A percentile compares a stretch with the other conserved stretches of the same genome.
Conservation (phyloP, 805 yeast species). For the Saccharomycopsis oosterbeekiorum region DNA sequence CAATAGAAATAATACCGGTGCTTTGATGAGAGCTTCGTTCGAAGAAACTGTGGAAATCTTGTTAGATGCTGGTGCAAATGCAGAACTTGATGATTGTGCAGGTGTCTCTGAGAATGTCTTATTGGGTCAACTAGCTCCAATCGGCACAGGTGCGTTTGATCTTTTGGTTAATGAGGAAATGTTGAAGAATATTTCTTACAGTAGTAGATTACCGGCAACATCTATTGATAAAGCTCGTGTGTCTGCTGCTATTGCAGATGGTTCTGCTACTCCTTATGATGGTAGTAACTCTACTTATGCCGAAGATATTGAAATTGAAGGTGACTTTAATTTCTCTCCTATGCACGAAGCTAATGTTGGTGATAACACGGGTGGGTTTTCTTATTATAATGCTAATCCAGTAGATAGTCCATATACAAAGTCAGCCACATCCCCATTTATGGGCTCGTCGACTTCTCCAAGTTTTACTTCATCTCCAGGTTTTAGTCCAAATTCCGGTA, state of each 20-base stretch:
- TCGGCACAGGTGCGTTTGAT: slow-evolving; percentile 97
- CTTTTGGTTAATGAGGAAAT: slow-evolving; percentile 88
- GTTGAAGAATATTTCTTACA: slow-evolving; percentile 55
- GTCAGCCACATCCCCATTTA: slow-evolving; percentile 40
- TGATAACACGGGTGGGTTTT: slow-evolving; percentile 67
- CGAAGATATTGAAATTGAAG: slow-evolving; percentile 52
- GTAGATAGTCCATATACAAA: slow-evolving; percentile 42
- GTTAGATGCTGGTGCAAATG: slow-evolving; percentile 96
- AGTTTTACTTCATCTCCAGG: slow-evolving; percentile 33
- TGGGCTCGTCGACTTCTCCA: slow-evolving; percentile 48
- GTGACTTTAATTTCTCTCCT: slow-evolving; percentile 87
- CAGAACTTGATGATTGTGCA: slow-evolving; percentile 94
- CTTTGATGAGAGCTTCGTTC: slow-evolving; percentile 97
- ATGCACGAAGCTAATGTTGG: slow-evolving; percentile 76
- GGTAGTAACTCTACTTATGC: slow-evolving; percentile 39
- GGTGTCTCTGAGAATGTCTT: slow-evolving; percentile 98
- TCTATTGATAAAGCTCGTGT: slow-evolving; percentile 30
- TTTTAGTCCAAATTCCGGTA: slow-evolving; percentile 30
- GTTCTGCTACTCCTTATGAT: slow-evolving; percentile 90
- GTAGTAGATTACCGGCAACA: slow-evolving; percentile 28
- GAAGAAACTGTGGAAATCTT: slow-evolving; percentile 98
- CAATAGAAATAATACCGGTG: slow-evolving; percentile 97
- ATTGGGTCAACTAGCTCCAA: slow-evolving; percentile 96
- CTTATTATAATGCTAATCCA: slow-evolving; percentile 41
- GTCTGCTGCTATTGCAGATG: slow-evolving; percentile 46